These are phyloP conservation scores for Acer campestre DNA, from an alignment of 345 rosid species.

Conservation along the genomic window DNA sequence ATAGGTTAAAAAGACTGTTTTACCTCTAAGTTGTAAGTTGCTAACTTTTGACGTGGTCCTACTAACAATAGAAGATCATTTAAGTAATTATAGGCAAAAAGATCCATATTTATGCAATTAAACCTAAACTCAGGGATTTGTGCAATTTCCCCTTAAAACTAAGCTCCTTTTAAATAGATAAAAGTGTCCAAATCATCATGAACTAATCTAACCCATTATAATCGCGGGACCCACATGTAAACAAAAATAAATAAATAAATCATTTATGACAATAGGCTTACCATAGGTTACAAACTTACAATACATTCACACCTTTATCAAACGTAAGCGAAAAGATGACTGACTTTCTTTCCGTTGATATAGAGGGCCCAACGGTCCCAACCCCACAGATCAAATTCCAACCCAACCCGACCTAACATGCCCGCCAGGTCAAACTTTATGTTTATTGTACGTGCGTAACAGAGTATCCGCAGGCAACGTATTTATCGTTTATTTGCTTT, in stretches of 20 bases:
- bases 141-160: not conserved
- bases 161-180: not conserved
- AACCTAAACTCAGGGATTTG: too few relatives aligned
- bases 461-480: not conserved
- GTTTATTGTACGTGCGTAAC: not conserved
- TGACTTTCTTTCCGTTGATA: not conserved
- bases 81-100: too few relatives aligned
- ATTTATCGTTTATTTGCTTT: too few relatives aligned
- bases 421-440: not conserved
- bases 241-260: not conserved
- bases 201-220: not conserved
- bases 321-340: not conserved
- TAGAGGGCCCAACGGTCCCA: not conserved
- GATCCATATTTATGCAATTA: too few relatives aligned
- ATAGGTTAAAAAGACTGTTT: too few relatives aligned
- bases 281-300: not conserved
- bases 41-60: too few relatives aligned
- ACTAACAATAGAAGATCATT: too few relatives aligned
- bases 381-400: not conserved
- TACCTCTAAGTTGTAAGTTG: too few relatives aligned
- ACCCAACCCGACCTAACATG: not conserved
- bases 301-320: too few relatives aligned
- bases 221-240: not conserved
- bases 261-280: too few relatives aligned
- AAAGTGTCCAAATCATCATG: not conserved